Percentiles rank a stretch among this genome's conserved stretches.
Evolutionary conservation across 1,284 basidiomycete genomes (phyloP).

Genomic region (Xerocomus minutiporus): DNA sequence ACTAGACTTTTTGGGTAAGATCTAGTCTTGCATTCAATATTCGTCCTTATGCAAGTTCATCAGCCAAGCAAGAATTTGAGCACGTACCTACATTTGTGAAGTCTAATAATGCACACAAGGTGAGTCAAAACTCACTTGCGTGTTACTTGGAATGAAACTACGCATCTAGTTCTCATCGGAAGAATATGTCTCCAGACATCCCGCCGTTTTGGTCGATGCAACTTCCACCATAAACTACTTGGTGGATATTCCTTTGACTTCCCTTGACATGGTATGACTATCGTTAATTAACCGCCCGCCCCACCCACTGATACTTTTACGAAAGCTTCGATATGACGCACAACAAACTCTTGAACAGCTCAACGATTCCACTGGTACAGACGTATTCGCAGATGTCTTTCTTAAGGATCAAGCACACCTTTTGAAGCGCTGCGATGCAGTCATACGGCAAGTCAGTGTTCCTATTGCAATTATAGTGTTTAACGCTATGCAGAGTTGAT

Average conservation of each 20-base stretch:
- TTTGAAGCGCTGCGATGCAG: slow-evolving; percentile 59
- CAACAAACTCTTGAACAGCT: slow-evolving; percentile 63
- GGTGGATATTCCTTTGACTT: slow-evolving; percentile 68
- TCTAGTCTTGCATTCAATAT: background rate
- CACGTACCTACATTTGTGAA: slow-evolving; percentile 63
- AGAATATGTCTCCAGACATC: slow-evolving; percentile 48
- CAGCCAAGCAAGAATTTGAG: slow-evolving; percentile 72
- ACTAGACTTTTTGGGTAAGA: slow-evolving; percentile 71
- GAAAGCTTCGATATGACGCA: slow-evolving; percentile 74
- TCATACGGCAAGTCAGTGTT: slow-evolving; percentile 47
- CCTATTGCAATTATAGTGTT: background rate
- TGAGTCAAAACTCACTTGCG: slow-evolving; percentile 23
- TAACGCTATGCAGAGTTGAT: slow-evolving; percentile 49
- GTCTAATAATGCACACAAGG: slow-evolving; percentile 46
- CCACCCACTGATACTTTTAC: background rate
- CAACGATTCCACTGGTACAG: slow-evolving; percentile 42
- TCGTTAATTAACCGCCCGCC: background rate
- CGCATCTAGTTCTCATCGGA: slow-evolving; percentile 47
- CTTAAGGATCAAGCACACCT: slow-evolving; percentile 64
- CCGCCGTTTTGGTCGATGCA: slow-evolving; percentile 74
- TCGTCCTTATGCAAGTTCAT: slow-evolving; percentile 7
- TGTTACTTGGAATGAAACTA: slow-evolving; percentile 3
- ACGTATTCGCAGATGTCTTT: slow-evolving; percentile 72
- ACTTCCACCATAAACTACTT: slow-evolving; percentile 79
- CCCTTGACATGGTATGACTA: slow-evolving; percentile 57